Conservation (phyloP, 2,329 filamentous ascomycete species). For the Colletotrichum abscissum region DNA sequence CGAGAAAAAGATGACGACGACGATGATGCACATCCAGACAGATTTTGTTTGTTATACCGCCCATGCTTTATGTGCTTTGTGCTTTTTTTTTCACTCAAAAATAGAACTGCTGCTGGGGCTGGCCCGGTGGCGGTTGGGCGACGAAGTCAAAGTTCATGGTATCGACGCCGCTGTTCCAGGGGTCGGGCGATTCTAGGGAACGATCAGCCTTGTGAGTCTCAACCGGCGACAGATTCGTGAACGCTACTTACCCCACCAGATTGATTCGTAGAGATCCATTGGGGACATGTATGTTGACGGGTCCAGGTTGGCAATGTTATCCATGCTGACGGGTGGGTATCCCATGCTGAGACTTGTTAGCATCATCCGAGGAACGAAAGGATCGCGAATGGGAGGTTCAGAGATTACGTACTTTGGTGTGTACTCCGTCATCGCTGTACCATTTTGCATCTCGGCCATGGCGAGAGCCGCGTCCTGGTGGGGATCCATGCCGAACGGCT, state of each 20-base stretch:
- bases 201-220: conserved; percentile 10
- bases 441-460: conserved; percentile 74
- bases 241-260: conserved; percentile 70
- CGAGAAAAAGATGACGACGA: not conserved
- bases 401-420: conserved; percentile 16
- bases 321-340: conserved; percentile 51
- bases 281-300: conserved; percentile 71
- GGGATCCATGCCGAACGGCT: conserved; percentile 54
- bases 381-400: not conserved
- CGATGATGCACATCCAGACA: too few relatives aligned
- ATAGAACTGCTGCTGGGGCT: conserved; percentile 67
- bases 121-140: conserved; percentile 68
- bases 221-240: conserved; percentile 29
- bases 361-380: not conserved
- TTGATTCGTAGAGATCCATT: conserved; percentile 76
- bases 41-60: not conserved
- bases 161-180: conserved; percentile 67
- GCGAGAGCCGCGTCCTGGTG: conserved; percentile 72
- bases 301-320: conserved; percentile 62
- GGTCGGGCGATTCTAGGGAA: conserved; percentile 66
- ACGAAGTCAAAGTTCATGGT: conserved; percentile 71
- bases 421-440: conserved; percentile 50
- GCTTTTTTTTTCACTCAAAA: conserved; percentile 49
- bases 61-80: not conserved
- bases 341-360: conserved; percentile 44